Base-by-base conservation (phyloP, 192 early-diverging fungal species). In the Mortierella hygrophila region DNA sequence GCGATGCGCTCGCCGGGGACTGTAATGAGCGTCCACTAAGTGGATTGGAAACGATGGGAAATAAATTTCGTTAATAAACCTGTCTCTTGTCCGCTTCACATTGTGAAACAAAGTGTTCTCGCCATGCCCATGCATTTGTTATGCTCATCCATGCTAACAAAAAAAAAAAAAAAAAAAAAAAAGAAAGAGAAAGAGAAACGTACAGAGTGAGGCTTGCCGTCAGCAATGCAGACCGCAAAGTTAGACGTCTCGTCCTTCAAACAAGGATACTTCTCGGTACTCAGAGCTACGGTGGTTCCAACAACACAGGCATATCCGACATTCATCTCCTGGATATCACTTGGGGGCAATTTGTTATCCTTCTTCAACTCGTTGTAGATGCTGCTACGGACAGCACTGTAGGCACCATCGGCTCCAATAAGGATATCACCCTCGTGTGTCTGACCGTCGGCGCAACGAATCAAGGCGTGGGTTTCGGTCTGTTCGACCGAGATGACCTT, bases 371-470 rank as follows among this genome's bases (percentile, higher is more conserved):
- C 46, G 18, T 80, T 32, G 26, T 76, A 85, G 6, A 85, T 32
- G 32, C 78, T 63, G 35, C 82, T 80, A 0, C 88, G 82, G 10
- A 88, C 82, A 38, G 57, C 72, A 72, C 79, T 82, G 60, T 81
- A 88, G 2, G 79, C 82, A 26, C 88, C 82, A 82, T 88, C 87
- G 20, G 87, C 87, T n/a, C 87, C 87, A 32, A 88, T 37, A 0
- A 88, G 54, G 32, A 88, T 81, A 37, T 88, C 87, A 1, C 81
- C 78, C 40, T 80, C 60, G 13, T 84, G 76, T 4, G 68, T 69
- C 15, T 40, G 65, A 10, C 87, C 87, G n/a, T 88, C 87, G 8
- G 68, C 46, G 32, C 71, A 80, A 10, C 72, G 54, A 21, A 85
- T 77, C n/a, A 77, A 35, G 0, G 77, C 80, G 2, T 74, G 77